These are phyloP conservation scores for Cercospora sp. DNA, from an alignment of 2,329 filamentous ascomycete species.

Conservation along the genomic window DNA sequence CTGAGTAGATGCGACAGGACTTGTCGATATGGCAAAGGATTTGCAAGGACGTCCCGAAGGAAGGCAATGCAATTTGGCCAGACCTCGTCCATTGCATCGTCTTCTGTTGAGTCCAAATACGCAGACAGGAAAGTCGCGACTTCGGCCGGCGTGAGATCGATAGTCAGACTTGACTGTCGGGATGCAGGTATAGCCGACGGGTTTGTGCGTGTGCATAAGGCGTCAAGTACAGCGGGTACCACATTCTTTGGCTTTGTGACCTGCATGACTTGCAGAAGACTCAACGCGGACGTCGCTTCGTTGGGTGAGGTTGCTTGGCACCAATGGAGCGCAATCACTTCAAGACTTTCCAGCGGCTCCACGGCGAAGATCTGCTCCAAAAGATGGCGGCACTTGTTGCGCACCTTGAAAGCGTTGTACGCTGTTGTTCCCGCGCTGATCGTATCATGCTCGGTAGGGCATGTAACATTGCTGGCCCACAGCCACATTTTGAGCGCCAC, in stretches of 20 bases:
- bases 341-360: conserved; percentile 88
- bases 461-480: conserved; percentile 72
- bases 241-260: conserved; percentile 88
- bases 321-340: conserved; percentile 88
- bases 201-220: conserved; percentile 92
- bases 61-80: conserved; percentile 95
- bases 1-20: conserved; percentile 82
- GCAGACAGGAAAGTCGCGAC: conserved; percentile 86
- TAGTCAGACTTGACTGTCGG: conserved; percentile 84
- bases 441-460: conserved; percentile 61
- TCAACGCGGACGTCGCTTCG: conserved; percentile 65
- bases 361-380: conserved; percentile 91
- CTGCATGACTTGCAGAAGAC: conserved; percentile 85
- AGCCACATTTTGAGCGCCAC: conserved; percentile 95
- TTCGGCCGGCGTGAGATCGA: conserved; percentile 78
- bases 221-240: conserved; percentile 91
- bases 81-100: conserved; percentile 97
- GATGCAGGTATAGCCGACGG: conserved; percentile 74
- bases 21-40: conserved; percentile 92
- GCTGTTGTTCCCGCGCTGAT: conserved; percentile 72
- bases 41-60: conserved; percentile 82
- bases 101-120: conserved; percentile 85
- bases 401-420: conserved; percentile 87
- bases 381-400: conserved; percentile 82
- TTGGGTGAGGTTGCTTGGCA: conserved; percentile 50